Evolutionary conservation across 2,329 filamentous ascomycete genomes (phyloP).

Genomic region (Fusarium anguioides): DNA sequence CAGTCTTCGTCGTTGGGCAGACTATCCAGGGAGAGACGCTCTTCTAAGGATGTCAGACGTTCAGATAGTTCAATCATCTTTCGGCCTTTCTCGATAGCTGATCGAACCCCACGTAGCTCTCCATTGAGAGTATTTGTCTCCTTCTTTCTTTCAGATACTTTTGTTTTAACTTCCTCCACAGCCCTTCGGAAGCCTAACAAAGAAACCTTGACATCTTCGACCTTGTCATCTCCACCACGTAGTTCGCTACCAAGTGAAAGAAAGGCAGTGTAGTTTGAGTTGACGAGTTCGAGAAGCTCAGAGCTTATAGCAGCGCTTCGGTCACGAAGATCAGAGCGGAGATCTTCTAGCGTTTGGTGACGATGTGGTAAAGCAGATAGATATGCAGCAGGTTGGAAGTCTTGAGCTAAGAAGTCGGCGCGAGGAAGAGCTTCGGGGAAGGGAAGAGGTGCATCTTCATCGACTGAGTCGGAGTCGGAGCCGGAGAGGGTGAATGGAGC

Average conservation of each 20-base stretch:
- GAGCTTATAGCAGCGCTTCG: constrained; percentile 82
- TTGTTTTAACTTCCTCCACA: constrained; percentile 76
- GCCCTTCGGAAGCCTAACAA: constrained; percentile 87
- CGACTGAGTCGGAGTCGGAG: constrained; percentile 53
- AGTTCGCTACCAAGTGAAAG: constrained; percentile 83
- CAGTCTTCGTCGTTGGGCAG: constrained; percentile 44
- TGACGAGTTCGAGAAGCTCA: constrained; percentile 94
- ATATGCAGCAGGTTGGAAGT: constrained; percentile 85
- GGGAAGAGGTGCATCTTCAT: constrained; percentile 79
- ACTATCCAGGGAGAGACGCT: constrained; percentile 66
- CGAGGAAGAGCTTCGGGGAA: constrained; percentile 89
- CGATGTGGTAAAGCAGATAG: constrained; percentile 83
- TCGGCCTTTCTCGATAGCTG: constrained; percentile 70
- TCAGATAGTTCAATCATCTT: constrained; percentile 76
- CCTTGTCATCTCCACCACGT: constrained; percentile 87
- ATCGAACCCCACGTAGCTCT: constrained; percentile 74
- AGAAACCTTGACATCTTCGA: constrained; percentile 89
- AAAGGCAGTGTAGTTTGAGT: constrained; percentile 94
- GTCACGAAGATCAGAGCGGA: constrained; percentile 85
- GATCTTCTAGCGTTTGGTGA: constrained; percentile 95
- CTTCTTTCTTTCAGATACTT: constrained; percentile 70
- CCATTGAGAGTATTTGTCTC: constrained; percentile 72
- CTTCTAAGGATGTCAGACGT: constrained; percentile 71
- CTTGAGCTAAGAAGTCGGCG: constrained; percentile 79
- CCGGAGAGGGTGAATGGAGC: constrained; percentile 56